phyloP scores from a whole-genome alignment of 1,139 yeast genomes.

The Saccharomyces hybrid region DNA sequence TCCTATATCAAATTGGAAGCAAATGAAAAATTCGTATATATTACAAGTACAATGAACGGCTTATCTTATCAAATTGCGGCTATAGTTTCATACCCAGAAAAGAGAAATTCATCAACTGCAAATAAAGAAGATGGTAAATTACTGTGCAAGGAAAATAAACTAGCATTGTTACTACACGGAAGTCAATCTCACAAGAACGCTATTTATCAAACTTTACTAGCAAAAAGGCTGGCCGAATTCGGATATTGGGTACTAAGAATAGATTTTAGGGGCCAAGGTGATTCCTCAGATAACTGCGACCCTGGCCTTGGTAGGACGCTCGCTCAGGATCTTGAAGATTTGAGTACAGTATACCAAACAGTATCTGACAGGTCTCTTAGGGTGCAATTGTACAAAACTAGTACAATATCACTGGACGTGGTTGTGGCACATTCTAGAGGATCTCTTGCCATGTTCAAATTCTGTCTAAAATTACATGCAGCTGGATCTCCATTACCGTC shows the following conservation, averaged over 20 bases:
- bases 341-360: slow-evolving; percentile 37
- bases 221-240: slow-evolving; percentile 50
- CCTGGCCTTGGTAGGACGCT: slow-evolving; percentile 46
- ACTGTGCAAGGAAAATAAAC: slow-evolving; percentile 17
- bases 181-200: slow-evolving; percentile 79
- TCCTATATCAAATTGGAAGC: slow-evolving; percentile 9
- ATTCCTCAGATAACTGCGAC: slow-evolving; percentile 50
- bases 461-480: slow-evolving; percentile 34
- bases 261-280: slow-evolving; percentile 84
- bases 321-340: slow-evolving; percentile 59
- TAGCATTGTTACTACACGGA: slow-evolving; percentile 59
- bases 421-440: slow-evolving; percentile 79
- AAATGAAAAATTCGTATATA: slow-evolving; percentile 17
- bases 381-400: slow-evolving; percentile 40
- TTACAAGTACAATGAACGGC: slow-evolving; percentile 19
- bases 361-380: not conserved
- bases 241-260: slow-evolving; percentile 65
- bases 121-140: not conserved
- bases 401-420: slow-evolving; percentile 41
- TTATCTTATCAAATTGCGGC: slow-evolving; percentile 30
- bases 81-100: slow-evolving; percentile 30
- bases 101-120: not conserved
- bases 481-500: slow-evolving; percentile 41
- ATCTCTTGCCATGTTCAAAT: slow-evolving; percentile 63
- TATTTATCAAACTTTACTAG: slow-evolving; percentile 61